phyloP scores from a whole-genome alignment of 495 filamentous ascomycete species.

The Lasiosphaeriaceae sp. region DNA sequence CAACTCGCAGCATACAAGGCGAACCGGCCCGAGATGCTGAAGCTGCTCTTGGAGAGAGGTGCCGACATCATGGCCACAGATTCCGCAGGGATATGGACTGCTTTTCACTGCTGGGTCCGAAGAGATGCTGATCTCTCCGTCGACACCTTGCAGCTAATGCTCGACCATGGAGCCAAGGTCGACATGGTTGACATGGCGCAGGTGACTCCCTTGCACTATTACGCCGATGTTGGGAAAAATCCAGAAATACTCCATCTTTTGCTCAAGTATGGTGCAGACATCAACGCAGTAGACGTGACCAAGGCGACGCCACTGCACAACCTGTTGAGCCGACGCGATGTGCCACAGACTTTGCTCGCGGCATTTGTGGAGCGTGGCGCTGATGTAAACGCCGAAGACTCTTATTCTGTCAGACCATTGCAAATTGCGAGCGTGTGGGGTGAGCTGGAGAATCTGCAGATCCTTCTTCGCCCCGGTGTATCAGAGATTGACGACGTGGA shows the following conservation, averaged over 20 bases:
- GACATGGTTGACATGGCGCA: neutral
- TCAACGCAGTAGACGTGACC: neutral
- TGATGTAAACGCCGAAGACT: neutral
- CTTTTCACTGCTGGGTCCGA: constrained; percentile 5
- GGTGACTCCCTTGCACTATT: neutral
- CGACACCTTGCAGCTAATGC: constrained; percentile 9
- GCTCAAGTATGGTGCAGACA: neutral
- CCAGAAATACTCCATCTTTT: neutral
- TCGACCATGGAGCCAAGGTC: constrained; percentile 10
- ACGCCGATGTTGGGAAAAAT: neutral
- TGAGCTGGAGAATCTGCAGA: neutral
- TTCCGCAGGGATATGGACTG: neutral
- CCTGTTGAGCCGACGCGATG: neutral
- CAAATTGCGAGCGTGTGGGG: neutral
- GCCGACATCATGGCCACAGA: constrained; percentile 12
- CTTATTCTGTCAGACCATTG: neutral
- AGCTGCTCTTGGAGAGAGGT: constrained; percentile 12
- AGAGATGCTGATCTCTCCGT: neutral
- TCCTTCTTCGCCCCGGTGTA: neutral
- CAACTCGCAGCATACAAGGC: neutral
- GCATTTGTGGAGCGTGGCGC: neutral
- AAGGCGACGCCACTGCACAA: neutral
- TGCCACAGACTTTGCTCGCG: neutral
- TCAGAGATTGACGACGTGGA: constrained; percentile 20
- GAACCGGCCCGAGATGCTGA: constrained; percentile 4